Conservation (phyloP, 805 yeast genomes). For the Suhomyces pyralidae region DNA sequence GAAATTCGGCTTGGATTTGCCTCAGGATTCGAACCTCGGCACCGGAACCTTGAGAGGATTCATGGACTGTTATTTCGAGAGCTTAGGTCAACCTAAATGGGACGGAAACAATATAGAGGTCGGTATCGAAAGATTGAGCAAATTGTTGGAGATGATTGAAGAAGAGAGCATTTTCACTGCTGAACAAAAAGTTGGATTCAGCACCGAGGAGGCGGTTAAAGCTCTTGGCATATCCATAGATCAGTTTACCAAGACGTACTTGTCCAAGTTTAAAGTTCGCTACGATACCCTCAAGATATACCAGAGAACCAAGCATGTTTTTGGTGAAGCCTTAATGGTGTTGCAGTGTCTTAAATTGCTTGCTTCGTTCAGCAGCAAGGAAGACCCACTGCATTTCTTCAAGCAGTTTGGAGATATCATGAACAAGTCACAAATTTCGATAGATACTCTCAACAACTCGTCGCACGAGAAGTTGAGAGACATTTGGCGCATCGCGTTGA, state of each 20-base stretch:
- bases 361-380: conserved; percentile 7
- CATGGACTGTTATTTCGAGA: conserved; percentile 47
- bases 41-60: conserved; percentile 67
- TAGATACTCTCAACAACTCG: conserved; percentile 47
- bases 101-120: conserved; percentile 42
- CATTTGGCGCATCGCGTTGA: conserved; percentile 51
- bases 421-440: conserved; percentile 58
- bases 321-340: conserved; percentile 58
- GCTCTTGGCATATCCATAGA: conserved; percentile 41
- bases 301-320: conserved; percentile 61
- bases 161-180: conserved; percentile 26
- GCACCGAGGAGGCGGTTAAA: conserved; percentile 46
- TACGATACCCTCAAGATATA: conserved; percentile 55
- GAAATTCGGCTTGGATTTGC: conserved; percentile 40
- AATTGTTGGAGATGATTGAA: conserved; percentile 45
- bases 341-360: conserved; percentile 46
- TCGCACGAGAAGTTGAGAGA: conserved; percentile 54
- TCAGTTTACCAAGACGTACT: conserved; percentile 43
- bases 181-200: conserved; percentile 44
- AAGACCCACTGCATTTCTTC: conserved; percentile 28
- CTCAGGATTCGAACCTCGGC: conserved; percentile 48
- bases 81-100: conserved; percentile 36
- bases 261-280: conserved; percentile 53
- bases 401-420: conserved; percentile 50
- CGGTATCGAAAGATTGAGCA: conserved; percentile 39